Percentiles rank a stretch among this genome's conserved stretches.
Conservation (phyloP, 805 yeast species). For the Candida germanica region DNA sequence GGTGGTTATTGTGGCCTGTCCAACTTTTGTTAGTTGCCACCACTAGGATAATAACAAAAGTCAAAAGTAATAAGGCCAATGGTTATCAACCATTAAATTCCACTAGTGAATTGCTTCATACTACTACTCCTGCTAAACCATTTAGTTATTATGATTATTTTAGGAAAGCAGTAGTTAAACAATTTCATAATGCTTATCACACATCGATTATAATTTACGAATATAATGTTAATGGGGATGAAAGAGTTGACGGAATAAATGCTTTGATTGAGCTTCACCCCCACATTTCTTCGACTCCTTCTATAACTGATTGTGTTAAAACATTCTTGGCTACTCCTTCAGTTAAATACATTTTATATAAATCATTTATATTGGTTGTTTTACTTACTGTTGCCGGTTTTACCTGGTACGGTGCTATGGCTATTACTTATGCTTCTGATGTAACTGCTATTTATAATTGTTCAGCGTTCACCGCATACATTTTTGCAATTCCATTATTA, state of each 20-base stretch:
- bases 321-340: constrained; percentile 45
- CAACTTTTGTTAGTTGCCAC: constrained; percentile 47
- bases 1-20: constrained; percentile 71
- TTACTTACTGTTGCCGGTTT: constrained; percentile 73
- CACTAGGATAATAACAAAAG: constrained; percentile 1
- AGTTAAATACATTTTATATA: constrained; percentile 43
- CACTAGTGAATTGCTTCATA: constrained; percentile 8
- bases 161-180: constrained; percentile 37
- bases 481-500: constrained; percentile 74
- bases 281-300: constrained; percentile 30
- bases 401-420: constrained; percentile 85
- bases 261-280: constrained; percentile 35
- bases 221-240: constrained; percentile 35
- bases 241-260: constrained; percentile 30
- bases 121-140: background rate
- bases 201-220: constrained; percentile 43
- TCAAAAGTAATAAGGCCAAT: constrained; percentile 1
- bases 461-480: constrained; percentile 83
- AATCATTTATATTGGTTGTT: constrained; percentile 45
- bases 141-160: constrained; percentile 22
- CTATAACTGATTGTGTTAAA: constrained; percentile 28
- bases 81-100: constrained; percentile 11
- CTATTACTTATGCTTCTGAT: constrained; percentile 76
- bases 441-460: constrained; percentile 90
- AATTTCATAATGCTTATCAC: constrained; percentile 43